Base-by-base conservation (phyloP, 169 alveolate genomes). In the Plasmodium gonderi region DNA sequence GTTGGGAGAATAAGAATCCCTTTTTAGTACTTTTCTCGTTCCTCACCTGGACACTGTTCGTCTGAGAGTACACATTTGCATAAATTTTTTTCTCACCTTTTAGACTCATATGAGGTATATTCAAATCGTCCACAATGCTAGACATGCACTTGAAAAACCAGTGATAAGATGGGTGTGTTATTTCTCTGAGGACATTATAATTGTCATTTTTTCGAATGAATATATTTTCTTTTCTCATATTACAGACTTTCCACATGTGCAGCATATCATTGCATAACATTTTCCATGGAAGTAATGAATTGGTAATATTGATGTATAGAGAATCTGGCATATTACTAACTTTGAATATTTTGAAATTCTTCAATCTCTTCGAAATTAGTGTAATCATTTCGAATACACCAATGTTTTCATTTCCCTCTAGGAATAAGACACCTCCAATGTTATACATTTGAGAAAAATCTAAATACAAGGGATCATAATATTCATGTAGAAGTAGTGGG, bases 151-250 rank as follows among this genome's bases (percentile, higher is more conserved):
- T 80, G 9, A 94, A 65, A 54, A 76, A 91, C 95, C 95, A 94
- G n/a, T 94, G 96, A 69, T 87, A 91, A 38, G 96, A 94, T 8
- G 96, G 96, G 64, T 94, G 95, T 8, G 95, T 94, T 8, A 94
- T 75, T 51, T 94, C 96, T 54, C 90, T 91, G 5, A 94, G 91
- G 2, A 91, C 45, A 38, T 94, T 94, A 47, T 72, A 94, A 47
- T 74, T 94, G 72, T 91, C 96, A 67, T 65, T 89, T 2, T 72
- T n/a, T 40, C 85, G 51, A 17, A 83, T 67, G 14, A 85, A 74
- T 12, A 91, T 79, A 47, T 91, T 91, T 67, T 65, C 87, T 51
- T 94, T 94, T 51, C 95, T 90, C 60, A 91, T 87, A 20, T 91
- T 78, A 0, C 95, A 91, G 3, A 76, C 33, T 26, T 87, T 72